Conservation (phyloP, 768 basidiomycete genomes). For the Termitomyces sp. region DNA sequence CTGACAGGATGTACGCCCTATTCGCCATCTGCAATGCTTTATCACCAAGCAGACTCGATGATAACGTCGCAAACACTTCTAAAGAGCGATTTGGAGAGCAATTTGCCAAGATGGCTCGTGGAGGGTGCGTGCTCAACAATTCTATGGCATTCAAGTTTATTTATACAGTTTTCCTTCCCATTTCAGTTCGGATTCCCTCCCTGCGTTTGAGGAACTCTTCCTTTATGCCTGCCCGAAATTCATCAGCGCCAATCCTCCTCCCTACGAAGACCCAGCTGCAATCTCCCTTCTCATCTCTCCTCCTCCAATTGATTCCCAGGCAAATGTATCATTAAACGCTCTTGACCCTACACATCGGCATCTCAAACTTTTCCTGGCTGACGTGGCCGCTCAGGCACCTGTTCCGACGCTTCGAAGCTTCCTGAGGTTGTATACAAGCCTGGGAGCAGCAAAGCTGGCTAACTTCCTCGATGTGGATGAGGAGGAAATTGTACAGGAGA, state of each 20-base stretch:
- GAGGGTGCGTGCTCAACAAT: conserved; percentile 38
- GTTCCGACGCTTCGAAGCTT: conserved; percentile 87
- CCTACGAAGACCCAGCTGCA: conserved; percentile 74
- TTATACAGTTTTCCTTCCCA: background rate
- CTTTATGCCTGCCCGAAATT: conserved; percentile 94
- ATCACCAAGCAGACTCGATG: conserved; percentile 89
- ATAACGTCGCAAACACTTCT: conserved; percentile 89
- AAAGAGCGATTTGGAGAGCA: conserved; percentile 95
- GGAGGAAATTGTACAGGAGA: conserved; percentile 91
- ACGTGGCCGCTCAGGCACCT: conserved; percentile 68
- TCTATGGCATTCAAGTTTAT: background rate
- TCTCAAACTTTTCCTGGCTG: conserved; percentile 76
- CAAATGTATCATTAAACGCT: conserved; percentile 24
- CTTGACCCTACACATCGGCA: conserved; percentile 82
- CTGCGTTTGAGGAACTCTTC: conserved; percentile 90
- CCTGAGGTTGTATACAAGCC: conserved; percentile 91
- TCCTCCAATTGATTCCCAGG: conserved; percentile 24
- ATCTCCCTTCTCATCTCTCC: conserved; percentile 46
- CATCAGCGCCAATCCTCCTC: conserved; percentile 91
- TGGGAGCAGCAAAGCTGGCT: conserved; percentile 88
- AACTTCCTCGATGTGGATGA: conserved; percentile 89
- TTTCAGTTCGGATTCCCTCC: conserved; percentile 61
- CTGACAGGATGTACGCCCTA: conserved; percentile 95
- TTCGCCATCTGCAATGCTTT: conserved; percentile 92
- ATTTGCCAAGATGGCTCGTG: conserved; percentile 77